Evolutionary conservation across 164 flowering plant species (phyloP).

Genomic region (Aristolochia contorta): DNA sequence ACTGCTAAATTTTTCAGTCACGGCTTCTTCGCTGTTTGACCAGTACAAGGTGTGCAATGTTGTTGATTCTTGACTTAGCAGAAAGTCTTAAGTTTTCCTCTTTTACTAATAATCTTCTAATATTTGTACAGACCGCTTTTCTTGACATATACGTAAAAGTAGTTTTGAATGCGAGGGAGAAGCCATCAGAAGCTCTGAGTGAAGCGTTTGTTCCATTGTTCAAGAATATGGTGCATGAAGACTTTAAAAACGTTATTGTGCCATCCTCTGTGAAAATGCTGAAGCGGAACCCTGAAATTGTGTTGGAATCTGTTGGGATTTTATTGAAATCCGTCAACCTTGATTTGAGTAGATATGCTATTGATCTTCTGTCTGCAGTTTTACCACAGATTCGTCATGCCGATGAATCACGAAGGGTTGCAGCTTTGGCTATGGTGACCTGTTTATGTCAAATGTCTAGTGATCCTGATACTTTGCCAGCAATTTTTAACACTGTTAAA

Average conservation of each 20-base stretch:
- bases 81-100: background rate
- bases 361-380: conserved; percentile 66
- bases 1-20: conserved; percentile 52
- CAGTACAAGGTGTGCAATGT: conserved; percentile 53
- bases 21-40: conserved; percentile 30
- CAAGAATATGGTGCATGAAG: conserved; percentile 60
- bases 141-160: conserved; percentile 74
- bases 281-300: conserved; percentile 96
- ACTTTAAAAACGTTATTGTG: conserved; percentile 55
- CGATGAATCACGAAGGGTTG: conserved; percentile 72
- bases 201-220: conserved; percentile 76
- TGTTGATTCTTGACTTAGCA: background rate
- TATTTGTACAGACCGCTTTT: conserved; percentile 59
- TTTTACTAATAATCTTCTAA: background rate
- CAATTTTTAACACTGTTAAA: conserved; percentile 66
- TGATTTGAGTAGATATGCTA: conserved; percentile 90
- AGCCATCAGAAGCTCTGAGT: conserved; percentile 59
- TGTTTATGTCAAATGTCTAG: conserved; percentile 81
- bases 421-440: conserved; percentile 53
- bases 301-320: conserved; percentile 70
- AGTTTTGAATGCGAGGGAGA: conserved; percentile 74
- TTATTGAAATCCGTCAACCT: conserved; percentile 58
- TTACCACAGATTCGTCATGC: conserved; percentile 82
- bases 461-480: conserved; percentile 77
- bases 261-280: conserved; percentile 87